Evolutionary conservation across 2,329 filamentous ascomycete species (phyloP).

Genomic region (Mycocentrospora acerina): DNA sequence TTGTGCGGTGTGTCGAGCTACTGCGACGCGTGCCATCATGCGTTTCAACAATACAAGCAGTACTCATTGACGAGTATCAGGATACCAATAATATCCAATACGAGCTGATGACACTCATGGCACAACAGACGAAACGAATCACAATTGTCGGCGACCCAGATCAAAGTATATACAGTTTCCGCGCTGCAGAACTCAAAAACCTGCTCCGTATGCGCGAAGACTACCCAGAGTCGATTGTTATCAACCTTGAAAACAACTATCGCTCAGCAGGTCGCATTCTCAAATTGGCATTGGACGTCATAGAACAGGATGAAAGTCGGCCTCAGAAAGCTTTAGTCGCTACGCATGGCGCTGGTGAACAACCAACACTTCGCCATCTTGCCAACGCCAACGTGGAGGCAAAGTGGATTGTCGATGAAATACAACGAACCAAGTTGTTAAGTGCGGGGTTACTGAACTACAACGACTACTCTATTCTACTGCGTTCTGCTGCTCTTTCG

Average conservation of each 20-base stretch:
- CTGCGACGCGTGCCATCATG: conserved; percentile 73
- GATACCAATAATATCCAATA: conserved; percentile 96
- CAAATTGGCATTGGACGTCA: conserved; percentile 76
- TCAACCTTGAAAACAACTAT: conserved; percentile 92
- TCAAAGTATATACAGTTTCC: conserved; percentile 96
- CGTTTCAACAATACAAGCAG: conserved; percentile 84
- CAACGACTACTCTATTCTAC: conserved; percentile 80
- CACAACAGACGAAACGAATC: conserved; percentile 70
- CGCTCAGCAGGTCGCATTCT: conserved; percentile 86
- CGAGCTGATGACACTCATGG: conserved; percentile 87
- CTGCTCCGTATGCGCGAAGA: conserved; percentile 74
- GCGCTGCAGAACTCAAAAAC: conserved; percentile 89
- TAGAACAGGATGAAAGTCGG: conserved; percentile 81
- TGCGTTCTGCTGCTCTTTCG: conserved; percentile 82
- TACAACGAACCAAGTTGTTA: conserved; percentile 68
- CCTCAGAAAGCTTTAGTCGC: conserved; percentile 79
- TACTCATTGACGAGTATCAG: conserved; percentile 96
- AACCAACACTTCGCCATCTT: conserved; percentile 77
- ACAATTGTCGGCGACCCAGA: conserved; percentile 96
- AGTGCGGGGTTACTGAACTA: conserved; percentile 72
- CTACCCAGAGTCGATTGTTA: conserved; percentile 75
- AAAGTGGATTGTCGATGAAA: conserved; percentile 84
- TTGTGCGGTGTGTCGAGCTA: conserved; percentile 80
- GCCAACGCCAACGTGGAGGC: conserved; percentile 72
- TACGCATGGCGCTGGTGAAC: conserved; percentile 76